Evolutionary conservation across 495 filamentous ascomycete genomes (phyloP).

Genomic region (Annulohypoxylon bovei): DNA sequence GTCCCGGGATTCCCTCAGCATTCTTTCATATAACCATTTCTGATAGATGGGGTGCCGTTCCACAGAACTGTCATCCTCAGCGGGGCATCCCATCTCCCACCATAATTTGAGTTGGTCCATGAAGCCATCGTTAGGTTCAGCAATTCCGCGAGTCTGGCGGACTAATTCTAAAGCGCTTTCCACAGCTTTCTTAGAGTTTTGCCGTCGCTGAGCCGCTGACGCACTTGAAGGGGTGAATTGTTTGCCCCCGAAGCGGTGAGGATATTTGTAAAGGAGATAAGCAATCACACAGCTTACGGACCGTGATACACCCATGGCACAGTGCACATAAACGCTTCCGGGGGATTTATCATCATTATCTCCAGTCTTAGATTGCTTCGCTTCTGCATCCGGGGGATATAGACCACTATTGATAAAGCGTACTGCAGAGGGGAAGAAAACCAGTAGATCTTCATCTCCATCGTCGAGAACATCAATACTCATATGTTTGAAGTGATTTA

Average conservation of each 20-base stretch:
- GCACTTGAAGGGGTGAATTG: conserved; percentile 30
- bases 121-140: conserved; percentile 90
- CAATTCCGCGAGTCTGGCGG: conserved; percentile 71
- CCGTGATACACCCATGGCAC: conserved; percentile 95
- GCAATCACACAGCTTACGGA: conserved; percentile 86
- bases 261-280: conserved; percentile 77
- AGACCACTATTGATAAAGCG: conserved; percentile 85
- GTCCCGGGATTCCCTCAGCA: conserved; percentile 76
- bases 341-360: conserved; percentile 20
- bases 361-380: neutral
- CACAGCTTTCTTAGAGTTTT: conserved; percentile 48
- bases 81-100: conserved; percentile 81
- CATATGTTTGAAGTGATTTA: conserved; percentile 71
- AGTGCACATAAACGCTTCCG: conserved; percentile 63
- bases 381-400: conserved; percentile 26
- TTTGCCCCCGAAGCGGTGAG: conserved; percentile 53
- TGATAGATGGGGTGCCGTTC: conserved; percentile 80
- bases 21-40: conserved; percentile 84
- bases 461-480: conserved; percentile 87
- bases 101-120: conserved; percentile 88
- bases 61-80: conserved; percentile 58
- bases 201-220: conserved; percentile 36
- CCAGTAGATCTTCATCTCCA: conserved; percentile 84
- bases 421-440: conserved; percentile 78
- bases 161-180: conserved; percentile 61